phyloP scores from a whole-genome alignment of 768 basidiomycete species.

The Lepiota venenata region DNA sequence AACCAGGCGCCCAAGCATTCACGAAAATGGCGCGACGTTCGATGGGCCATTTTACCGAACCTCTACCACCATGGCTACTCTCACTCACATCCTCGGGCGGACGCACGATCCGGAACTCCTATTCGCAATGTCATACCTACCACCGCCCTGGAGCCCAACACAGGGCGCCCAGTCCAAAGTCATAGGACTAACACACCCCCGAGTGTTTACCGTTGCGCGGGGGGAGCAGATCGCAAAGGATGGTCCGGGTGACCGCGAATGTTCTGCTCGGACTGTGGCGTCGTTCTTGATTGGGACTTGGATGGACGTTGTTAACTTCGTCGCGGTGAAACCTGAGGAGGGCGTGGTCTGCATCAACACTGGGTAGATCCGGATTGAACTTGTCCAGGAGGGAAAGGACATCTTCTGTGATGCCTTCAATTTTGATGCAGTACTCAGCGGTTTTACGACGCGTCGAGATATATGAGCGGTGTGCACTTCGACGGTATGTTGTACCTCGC shows the following conservation, averaged over 20 bases:
- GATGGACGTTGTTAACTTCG: constrained; percentile 55
- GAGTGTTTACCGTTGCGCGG: constrained; percentile 66
- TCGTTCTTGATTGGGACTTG: constrained; percentile 70
- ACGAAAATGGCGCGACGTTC: constrained; percentile 66
- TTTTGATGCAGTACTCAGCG: constrained; percentile 67
- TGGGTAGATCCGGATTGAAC: constrained; percentile 65
- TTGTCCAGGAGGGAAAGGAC: constrained; percentile 44
- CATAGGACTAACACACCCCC: constrained; percentile 63
- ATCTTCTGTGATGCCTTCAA: too few species aligned
- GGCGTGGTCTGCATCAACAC: constrained; percentile 38
- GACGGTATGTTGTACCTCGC: constrained; percentile 42
- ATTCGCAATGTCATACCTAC: constrained; percentile 75
- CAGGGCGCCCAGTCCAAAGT: too few species aligned
- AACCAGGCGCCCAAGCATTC: too few species aligned
- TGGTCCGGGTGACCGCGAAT: constrained; percentile 86
- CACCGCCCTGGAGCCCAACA: constrained; percentile 46
- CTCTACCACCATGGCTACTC: constrained; percentile 53
- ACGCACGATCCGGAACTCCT: constrained; percentile 74
- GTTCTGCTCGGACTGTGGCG: constrained; percentile 66
- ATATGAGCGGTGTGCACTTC: constrained; percentile 66
- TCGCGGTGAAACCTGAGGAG: constrained; percentile 27
- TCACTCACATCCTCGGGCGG: constrained; percentile 71
- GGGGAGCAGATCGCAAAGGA: constrained; percentile 75
- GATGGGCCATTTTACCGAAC: constrained; percentile 72
- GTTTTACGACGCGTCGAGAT: constrained; percentile 65